phyloP scores from a whole-genome alignment of 1,284 basidiomycete species.

The Cryptococcus hybrid region DNA sequence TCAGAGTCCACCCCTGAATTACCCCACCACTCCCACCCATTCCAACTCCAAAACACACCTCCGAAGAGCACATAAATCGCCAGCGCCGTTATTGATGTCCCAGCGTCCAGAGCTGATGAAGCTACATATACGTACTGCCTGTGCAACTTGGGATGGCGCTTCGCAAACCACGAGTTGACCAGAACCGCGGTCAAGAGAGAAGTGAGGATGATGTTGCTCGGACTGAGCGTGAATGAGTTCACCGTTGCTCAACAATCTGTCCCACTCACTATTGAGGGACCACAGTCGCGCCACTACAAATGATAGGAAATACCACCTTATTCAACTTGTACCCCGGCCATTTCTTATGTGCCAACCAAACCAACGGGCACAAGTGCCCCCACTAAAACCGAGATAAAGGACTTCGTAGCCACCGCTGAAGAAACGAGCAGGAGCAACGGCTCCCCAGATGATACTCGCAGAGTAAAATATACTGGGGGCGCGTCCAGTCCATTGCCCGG shows the following conservation, averaged over 20 bases:
- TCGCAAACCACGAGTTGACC: conserved; percentile 48
- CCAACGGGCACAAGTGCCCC: conserved; percentile 51
- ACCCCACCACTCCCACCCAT: conserved; percentile 47
- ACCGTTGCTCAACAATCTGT: not conserved
- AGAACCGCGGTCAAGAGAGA: conserved; percentile 48
- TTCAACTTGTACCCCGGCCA: conserved; percentile 45
- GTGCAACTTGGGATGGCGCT: conserved; percentile 35
- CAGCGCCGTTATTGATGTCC: conserved; percentile 52
- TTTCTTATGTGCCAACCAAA: conserved; percentile 50
- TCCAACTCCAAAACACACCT: conserved; percentile 31
- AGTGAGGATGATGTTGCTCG: conserved; percentile 55
- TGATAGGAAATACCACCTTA: conserved; percentile 54
- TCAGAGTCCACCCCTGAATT: conserved; percentile 45
- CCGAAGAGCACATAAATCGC: conserved; percentile 51
- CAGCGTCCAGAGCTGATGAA: conserved; percentile 54
- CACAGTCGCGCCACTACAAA: conserved; percentile 51
- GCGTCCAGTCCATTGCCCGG: conserved; percentile 51
- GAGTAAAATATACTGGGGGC: conserved; percentile 48
- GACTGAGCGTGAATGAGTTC: conserved; percentile 24
- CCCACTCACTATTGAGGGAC: conserved; percentile 47
- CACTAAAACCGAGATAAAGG: conserved; percentile 51
- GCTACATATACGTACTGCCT: conserved; percentile 45
- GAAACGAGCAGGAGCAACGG: conserved; percentile 52
- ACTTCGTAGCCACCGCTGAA: conserved; percentile 52
- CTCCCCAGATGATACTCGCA: conserved; percentile 52